Evolutionary conservation across 768 basidiomycete genomes (phyloP), one percentile per base, ranked within the genome.

Genomic region (Trametes cubensis): DNA sequence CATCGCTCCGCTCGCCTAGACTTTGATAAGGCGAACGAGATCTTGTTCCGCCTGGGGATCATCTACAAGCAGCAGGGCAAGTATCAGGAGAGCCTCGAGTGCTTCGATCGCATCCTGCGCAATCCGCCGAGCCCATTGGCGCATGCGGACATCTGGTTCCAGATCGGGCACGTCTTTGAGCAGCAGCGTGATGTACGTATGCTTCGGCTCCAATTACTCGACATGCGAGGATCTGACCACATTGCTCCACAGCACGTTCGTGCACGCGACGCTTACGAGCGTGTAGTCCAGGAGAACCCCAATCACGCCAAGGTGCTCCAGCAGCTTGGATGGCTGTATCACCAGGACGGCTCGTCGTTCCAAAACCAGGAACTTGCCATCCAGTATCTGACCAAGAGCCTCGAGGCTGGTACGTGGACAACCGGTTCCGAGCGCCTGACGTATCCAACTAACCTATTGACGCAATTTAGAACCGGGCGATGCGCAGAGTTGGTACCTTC

Each of bases 41-140:
- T 99, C 65, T 88, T 96, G 28, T 99, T 98, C 80, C 88, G 97
- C 38, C 83, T 99, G 15, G 97, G 97, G 39, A 98, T 99, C 72
- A 99, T 99, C 64, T 98, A 98, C 83, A 98, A 99, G 78, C 96
- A 98, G 71, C 96, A 98, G 72, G 88, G 90, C 69, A 98, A 98
- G 77, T 98, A 94, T 68, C 79, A 85, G 2, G 91, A 94, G 14
- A 91, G 88, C 13, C 81, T 99, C 3, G 83, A 85, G 56, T 98
- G 97, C 77, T 98, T 98, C 79, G 92, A 95, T 71, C 92, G 92
- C 72, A 98, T 99, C 65, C 87, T 98, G 55, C 90, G 92, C 64
- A 95, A 92, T 71, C 97, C 97, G 3, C 97, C 96, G 38, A 89
- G 87, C 65, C 97, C 97, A 2, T 87, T 99, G 34, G 96, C 95